These are phyloP conservation scores for Alectoria sarmentosa DNA, from an alignment of 495 filamentous ascomycete species.

Conservation along the genomic window DNA sequence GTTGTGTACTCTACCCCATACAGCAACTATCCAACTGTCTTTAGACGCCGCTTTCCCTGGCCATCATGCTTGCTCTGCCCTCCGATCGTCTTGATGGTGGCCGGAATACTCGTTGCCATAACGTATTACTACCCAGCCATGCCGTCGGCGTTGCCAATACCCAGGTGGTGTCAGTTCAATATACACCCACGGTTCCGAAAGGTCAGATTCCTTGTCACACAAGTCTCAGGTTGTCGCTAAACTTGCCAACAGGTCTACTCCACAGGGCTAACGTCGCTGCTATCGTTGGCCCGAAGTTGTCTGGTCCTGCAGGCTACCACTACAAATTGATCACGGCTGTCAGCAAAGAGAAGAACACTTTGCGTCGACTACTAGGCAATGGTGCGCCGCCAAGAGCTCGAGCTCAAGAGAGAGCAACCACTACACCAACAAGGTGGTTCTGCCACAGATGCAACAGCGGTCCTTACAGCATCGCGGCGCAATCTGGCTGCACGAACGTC, in stretches of 20 bases:
- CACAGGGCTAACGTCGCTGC: neutral
- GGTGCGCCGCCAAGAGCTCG: neutral
- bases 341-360: neutral
- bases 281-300: neutral
- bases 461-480: neutral
- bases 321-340: neutral
- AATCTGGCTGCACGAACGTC: slow-evolving; percentile 4
- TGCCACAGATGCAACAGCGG: slow-evolving; percentile 5
- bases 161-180: neutral
- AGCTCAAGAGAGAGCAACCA: neutral
- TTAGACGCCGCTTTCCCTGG: neutral
- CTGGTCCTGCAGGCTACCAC: slow-evolving; percentile 1
- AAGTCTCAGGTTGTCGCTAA: neutral
- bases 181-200: neutral
- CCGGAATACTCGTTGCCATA: neutral
- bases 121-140: neutral
- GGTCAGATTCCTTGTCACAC: neutral
- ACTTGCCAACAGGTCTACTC: neutral
- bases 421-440: neutral
- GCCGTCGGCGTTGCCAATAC: neutral
- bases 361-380: neutral
- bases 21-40: neutral
- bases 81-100: neutral
- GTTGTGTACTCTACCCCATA: too few relatives aligned
- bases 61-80: neutral